Conservation (phyloP, 192 early-diverging fungal genomes). For the Rhizophagus sp. region DNA sequence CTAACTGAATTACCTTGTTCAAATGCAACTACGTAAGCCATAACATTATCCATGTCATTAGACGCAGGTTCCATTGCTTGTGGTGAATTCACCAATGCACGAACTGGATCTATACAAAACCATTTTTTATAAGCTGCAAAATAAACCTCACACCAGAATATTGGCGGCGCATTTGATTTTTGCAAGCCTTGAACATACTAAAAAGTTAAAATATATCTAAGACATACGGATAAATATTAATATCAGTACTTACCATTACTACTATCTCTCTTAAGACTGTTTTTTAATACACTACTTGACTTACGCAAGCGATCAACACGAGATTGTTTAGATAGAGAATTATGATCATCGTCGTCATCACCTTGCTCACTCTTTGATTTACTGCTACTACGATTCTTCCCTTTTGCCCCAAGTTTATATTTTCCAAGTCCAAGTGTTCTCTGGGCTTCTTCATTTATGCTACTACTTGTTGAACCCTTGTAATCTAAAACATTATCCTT, state of each 20-base stretch:
- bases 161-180: constrained; percentile 39
- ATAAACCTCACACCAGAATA: constrained; percentile 71
- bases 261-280: background rate
- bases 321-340: background rate
- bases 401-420: background rate
- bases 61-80: constrained; percentile 54
- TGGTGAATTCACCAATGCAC: constrained; percentile 53
- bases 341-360: background rate
- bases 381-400: background rate
- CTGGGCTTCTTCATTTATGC: constrained; percentile 12
- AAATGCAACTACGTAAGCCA: constrained; percentile 68
- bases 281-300: background rate
- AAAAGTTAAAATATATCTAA: too few relatives aligned
- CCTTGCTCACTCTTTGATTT: background rate
- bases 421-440: constrained; percentile 17
- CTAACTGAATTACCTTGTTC: constrained; percentile 40
- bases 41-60: constrained; percentile 42
- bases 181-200: background rate
- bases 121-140: constrained; percentile 50
- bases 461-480: constrained; percentile 22
- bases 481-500: constrained; percentile 33
- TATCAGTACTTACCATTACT: background rate
- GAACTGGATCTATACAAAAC: constrained; percentile 65
- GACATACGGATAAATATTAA: background rate
- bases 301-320: background rate